phyloP scores from a whole-genome alignment of 768 basidiomycete genomes.

The Mycena haematopus region DNA sequence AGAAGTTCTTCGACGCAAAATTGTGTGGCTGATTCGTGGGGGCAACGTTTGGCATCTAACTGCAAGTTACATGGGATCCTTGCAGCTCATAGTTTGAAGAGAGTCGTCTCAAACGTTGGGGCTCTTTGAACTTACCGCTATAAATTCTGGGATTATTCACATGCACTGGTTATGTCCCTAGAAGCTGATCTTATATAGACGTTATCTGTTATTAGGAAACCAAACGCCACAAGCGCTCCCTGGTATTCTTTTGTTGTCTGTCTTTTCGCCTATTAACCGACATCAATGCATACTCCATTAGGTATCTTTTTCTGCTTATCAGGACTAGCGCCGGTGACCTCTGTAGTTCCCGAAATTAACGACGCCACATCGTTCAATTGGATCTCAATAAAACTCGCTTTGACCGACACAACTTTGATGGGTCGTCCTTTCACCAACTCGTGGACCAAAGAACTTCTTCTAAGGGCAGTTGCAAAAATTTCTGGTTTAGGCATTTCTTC shows the following conservation, averaged over 20 bases:
- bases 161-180: too few relatives aligned
- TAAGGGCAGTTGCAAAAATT: too few relatives aligned
- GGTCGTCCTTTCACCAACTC: neutral
- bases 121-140: too few relatives aligned
- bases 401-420: conserved; percentile 3
- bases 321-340: conserved; percentile 20
- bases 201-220: neutral
- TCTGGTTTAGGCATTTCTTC: too few relatives aligned
- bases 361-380: neutral
- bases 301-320: conserved; percentile 24
- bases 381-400: conserved; percentile 10
- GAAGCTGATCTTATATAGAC: too few relatives aligned
- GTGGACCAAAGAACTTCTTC: too few relatives aligned
- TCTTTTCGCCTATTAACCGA: neutral
- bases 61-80: neutral
- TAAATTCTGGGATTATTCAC: too few relatives aligned
- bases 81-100: neutral
- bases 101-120: too few relatives aligned
- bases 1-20: conserved; percentile 13
- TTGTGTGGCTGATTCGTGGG: neutral
- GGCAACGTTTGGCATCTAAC: neutral
- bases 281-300: conserved; percentile 15
- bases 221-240: neutral
- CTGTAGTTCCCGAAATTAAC: conserved; percentile 9
- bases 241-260: neutral